Conservation (phyloP, 176 grass and related monocot species). For the Miscanthus lutarioriparius region DNA sequence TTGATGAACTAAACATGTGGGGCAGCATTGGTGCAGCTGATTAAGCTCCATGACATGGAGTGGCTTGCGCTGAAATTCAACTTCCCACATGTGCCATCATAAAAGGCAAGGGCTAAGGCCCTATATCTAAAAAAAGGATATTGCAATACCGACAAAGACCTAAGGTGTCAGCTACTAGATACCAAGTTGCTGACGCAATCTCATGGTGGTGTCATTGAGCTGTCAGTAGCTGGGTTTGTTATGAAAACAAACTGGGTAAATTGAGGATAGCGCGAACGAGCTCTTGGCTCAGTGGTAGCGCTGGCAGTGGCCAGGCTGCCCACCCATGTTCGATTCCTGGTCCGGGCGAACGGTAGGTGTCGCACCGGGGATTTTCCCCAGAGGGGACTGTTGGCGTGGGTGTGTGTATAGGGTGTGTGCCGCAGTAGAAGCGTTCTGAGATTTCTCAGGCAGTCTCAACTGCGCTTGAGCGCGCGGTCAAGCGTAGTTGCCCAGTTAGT, state of each 20-base stretch:
- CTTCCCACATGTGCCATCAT: background rate
- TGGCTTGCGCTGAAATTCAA: background rate
- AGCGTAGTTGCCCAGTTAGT: background rate
- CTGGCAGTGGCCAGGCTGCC: background rate
- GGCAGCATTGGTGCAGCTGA: background rate
- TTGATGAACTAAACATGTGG: background rate
- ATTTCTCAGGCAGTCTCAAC: background rate
- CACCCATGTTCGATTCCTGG: background rate
- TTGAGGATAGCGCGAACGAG: background rate
- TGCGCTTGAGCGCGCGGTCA: background rate
- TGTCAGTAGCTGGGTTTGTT: background rate
- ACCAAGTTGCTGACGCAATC: background rate
- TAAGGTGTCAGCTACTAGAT: slow-evolving; percentile 6
- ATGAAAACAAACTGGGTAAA: slow-evolving; percentile 1
- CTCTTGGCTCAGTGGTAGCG: background rate
- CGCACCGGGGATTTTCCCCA: background rate
- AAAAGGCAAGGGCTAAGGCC: background rate
- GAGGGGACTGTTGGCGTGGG: background rate
- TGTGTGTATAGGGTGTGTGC: background rate
- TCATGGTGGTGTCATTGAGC: background rate
- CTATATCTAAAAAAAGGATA: background rate
- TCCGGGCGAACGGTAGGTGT: background rate
- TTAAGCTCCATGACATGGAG: background rate
- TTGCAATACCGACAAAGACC: background rate
- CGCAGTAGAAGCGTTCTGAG: background rate